Evolutionary conservation across 495 filamentous ascomycete species (phyloP), one percentile per base, ranked within the genome.

Genomic region (Geopyxis carbonaria): DNA sequence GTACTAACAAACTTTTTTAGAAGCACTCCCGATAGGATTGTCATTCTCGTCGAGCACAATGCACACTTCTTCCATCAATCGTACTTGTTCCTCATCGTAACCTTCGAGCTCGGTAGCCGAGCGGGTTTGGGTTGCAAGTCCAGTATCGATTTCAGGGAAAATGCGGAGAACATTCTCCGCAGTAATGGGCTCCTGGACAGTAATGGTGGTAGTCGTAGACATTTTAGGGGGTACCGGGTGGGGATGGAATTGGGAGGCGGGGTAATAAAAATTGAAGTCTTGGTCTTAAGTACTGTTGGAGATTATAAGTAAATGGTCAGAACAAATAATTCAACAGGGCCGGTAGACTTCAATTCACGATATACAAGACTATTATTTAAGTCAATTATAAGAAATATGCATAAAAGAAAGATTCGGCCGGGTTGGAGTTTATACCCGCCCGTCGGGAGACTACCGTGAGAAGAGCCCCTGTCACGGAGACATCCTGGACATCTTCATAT

Each of bases 31-130:
- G 57, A 99, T 93, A 2, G 89, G 91, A 37, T 70, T 69, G 57
- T 99, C 89, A 51, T 95, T 67, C 44, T 89, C 75, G 55, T 95
- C 89, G 32, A 84, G 58, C 11, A 99, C 89, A 55, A 99, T 99
- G 66, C 89, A 99, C 5, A 99, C 80, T 62, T 99, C 89, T 44
- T 99, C 91, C 89, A 99, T 99, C 48, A 99, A 62, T 20, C 86
- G 77, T 45, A 93, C 86, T 60, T 99, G 89, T 59, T 94, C 87
- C 55, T 81, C 89, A 64, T 99, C 87, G 67, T 95, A 91, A 31
- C 89, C 89, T 37, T 73, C 75, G 38, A 85, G 66, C 38, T 81
- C 65, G 30, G 69, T 64, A 22, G 23, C 22, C 24, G 43, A 22
- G 24, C 22, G 22, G 3, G 51, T 35, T 14, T 53, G 42, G 21